A percentile compares a stretch with the other conserved stretches of the same genome.
Conservation (phyloP, 2,329 filamentous ascomycete genomes). For the Cercospora sojina region DNA sequence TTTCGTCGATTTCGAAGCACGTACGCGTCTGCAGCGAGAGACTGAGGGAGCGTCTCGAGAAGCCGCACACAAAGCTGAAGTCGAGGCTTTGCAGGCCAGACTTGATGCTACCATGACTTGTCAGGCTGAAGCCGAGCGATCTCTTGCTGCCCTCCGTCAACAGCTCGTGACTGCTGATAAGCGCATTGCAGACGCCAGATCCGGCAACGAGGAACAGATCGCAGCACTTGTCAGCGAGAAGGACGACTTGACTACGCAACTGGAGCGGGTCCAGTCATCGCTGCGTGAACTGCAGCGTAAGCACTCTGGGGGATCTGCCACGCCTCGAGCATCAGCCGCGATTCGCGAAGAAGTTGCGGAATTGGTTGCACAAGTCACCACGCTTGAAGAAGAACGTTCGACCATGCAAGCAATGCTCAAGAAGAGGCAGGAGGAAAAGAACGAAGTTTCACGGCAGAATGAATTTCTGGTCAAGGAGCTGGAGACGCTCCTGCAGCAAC, state of each 20-base stretch:
- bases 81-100: slow-evolving; percentile 29
- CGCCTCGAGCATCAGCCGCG: slow-evolving; percentile 12
- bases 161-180: slow-evolving; percentile 26
- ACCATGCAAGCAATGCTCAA: slow-evolving; percentile 26
- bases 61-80: slow-evolving; percentile 18
- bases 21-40: slow-evolving; percentile 18
- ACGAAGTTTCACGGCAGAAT: slow-evolving; percentile 32
- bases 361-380: slow-evolving; percentile 25
- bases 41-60: slow-evolving; percentile 18
- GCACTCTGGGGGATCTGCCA: slow-evolving; percentile 11
- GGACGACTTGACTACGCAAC: slow-evolving; percentile 24
- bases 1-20: slow-evolving; percentile 18
- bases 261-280: slow-evolving; percentile 22
- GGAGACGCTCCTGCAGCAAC: slow-evolving; percentile 29
- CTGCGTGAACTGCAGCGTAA: slow-evolving; percentile 22
- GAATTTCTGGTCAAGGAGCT: slow-evolving; percentile 35
- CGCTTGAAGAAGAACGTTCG: slow-evolving; percentile 29
- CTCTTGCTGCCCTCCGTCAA: slow-evolving; percentile 24
- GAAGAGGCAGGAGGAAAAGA: slow-evolving; percentile 31
- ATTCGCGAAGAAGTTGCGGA: slow-evolving; percentile 22
- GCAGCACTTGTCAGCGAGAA: slow-evolving; percentile 22
- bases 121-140: slow-evolving; percentile 31
- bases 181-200: slow-evolving; percentile 23
- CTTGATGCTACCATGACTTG: slow-evolving; percentile 31
- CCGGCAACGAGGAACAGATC: slow-evolving; percentile 20